Percentiles rank a stretch among this genome's conserved stretches.
phyloP scores from a whole-genome alignment of 139 green algal species.

The Tetraselmis chui region DNA sequence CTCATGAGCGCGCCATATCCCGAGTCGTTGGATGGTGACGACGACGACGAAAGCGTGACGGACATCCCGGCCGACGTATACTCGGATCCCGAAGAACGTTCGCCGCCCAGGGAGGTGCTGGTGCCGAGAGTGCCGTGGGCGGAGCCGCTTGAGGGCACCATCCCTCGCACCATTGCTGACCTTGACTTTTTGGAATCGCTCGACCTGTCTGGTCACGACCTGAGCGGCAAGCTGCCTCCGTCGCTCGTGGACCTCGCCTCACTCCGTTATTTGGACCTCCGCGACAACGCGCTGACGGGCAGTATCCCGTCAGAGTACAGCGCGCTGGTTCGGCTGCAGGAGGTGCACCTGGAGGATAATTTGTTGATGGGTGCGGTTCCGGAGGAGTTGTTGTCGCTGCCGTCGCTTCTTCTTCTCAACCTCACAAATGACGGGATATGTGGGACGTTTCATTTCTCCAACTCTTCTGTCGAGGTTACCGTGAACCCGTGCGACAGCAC shows the following conservation, averaged over 20 bases:
- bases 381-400: background rate
- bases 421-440: background rate
- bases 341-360: background rate
- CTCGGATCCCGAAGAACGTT: no score
- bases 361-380: background rate
- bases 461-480: background rate
- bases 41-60: no score
- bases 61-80: no score
- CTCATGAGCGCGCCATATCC: no score
- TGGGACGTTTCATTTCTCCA: background rate
- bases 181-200: no score
- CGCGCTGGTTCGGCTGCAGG: background rate
- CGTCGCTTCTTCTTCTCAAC: background rate
- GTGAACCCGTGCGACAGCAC: background rate
- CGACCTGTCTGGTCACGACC: background rate
- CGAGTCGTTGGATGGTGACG: no score
- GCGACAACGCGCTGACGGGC: background rate
- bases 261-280: background rate
- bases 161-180: no score
- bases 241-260: background rate
- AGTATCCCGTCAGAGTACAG: background rate
- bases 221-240: background rate
- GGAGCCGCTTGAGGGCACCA: no score
- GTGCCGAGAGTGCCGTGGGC: no score
- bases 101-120: no score